Evolutionary conservation across 805 yeast genomes (phyloP), one percentile per base, ranked within the genome.

Genomic region (Osmozyma mogii): DNA sequence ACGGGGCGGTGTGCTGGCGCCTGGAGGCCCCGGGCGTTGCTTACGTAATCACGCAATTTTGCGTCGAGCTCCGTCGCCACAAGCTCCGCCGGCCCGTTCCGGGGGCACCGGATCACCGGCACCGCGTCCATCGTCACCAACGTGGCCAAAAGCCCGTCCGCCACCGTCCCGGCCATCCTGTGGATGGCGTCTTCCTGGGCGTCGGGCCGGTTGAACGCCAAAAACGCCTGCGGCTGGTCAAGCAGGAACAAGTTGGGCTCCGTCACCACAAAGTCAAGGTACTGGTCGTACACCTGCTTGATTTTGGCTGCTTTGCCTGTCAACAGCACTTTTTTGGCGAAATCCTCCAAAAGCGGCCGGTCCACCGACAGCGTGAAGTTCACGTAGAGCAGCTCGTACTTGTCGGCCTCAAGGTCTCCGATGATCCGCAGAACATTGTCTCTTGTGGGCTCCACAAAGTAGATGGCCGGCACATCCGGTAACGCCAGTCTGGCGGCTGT

Each of bases 11-110:
- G 79, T 22, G 66, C 43, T 40, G 49, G 30, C 23, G 53, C 33
- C 28, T 43, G 51, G 12, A 25, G 15, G 11, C 25, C 16, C 48
- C 58, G 76, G 32, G 82, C 58, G 52, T 87, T 89, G 35, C 81
- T 71, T 24, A 87, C 81, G 49, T 84, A 82, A 48, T 92, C 96
- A 32, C 97, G 70, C 37, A 92, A 64, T 48, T 76, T 79, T 45
- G 75, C 72, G 48, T 94, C 96, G 36, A 92, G 67, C 46, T 80
- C 83, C 43, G 80, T 82, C 2, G 96, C 94, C 22, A 92, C 82
- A 49, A 88, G 70, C 52, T 92, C 97, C 2, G 97, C 96, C 0
- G 99, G 94, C 1, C 96, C 96, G 28, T 94, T 94, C 24, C 79
- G 67, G 25, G 92, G 88, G 30, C 95, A 80, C 46, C 99, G 72